Evolutionary conservation across 495 filamentous ascomycete genomes (phyloP), one percentile per base, ranked within the genome.

Genomic region (Usnea hakonensis): DNA sequence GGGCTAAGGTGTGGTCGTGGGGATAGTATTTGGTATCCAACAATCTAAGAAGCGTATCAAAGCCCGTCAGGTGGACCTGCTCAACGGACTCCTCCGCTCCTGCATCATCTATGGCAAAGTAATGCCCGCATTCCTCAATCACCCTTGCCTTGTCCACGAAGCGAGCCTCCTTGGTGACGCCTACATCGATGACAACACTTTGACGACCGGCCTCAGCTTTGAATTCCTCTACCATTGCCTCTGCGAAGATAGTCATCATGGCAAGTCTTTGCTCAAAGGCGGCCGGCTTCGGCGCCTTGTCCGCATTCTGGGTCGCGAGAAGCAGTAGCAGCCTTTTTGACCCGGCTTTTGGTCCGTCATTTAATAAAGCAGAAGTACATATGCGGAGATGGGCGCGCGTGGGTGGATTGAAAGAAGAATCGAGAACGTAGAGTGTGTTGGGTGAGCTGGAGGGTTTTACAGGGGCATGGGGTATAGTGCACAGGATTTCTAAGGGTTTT

Each of bases 391-490:
- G 93, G 14, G 93, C 93, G 41, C 81, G 77, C 3, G 91, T 93
- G 13, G 93, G 93, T 19, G 93, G 93, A 70, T 97, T 97, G 83
- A 96, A 97, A 60, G 89, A 93, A 3, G 92, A 95, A 73, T 97
- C 93, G 67, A 97, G 85, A 64, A 97, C 84, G 72, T 91, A 87
- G 66, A 97, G 80, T 26, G 78, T 78, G 58, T 78, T 75, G 9
- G 68, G 66, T 38, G 40, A 67, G 43, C 44, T 66, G 2, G 67
- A 62, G 54, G 68, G 68, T 40, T 65, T 70, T 23, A 66, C 54
- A 44, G 58, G 64, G 26, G 71, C 55, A 55, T 66, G 40, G 58
- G 80, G 70, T 38, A 85, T 61, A 8, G 83, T 86, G 65, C 79
- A 77, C 17, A 90, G 73, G 57, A 90, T 74, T 54, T 81, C 78